Evolutionary conservation across 805 yeast species (phyloP).

Genomic region (Ogataea allantospora): DNA sequence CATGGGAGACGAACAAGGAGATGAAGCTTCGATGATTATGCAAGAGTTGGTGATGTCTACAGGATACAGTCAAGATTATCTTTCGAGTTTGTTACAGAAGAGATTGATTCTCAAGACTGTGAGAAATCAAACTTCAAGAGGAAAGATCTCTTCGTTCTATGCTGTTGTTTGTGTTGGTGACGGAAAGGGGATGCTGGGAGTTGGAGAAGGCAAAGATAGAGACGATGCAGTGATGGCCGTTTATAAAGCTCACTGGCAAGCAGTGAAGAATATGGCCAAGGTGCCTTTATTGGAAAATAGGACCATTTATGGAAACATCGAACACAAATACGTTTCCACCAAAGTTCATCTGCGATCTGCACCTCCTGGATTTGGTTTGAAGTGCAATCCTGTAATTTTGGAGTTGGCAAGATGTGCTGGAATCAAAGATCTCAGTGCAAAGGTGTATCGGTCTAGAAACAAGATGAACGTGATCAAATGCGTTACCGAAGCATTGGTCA

Average conservation of each 20-base stretch:
- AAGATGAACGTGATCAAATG: conserved; percentile 93
- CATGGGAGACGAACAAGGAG: conserved; percentile 22
- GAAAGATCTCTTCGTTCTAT: conserved; percentile 80
- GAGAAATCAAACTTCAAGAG: conserved; percentile 88
- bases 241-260: conserved; percentile 87
- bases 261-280: conserved; percentile 77
- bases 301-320: conserved; percentile 83
- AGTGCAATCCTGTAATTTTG: conserved; percentile 86
- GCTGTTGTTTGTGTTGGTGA: conserved; percentile 91
- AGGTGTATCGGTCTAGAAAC: conserved; percentile 89
- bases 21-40: conserved; percentile 24
- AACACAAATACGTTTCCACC: conserved; percentile 84
- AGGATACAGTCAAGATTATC: conserved; percentile 62
- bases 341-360: conserved; percentile 78
- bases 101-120: conserved; percentile 77
- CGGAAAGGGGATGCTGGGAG: conserved; percentile 87
- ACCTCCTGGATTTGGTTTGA: conserved; percentile 89
- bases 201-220: conserved; percentile 92
- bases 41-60: conserved; percentile 53
- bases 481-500: conserved; percentile 74
- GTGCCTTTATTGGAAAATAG: conserved; percentile 89
- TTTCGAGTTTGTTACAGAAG: conserved; percentile 58
- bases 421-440: conserved; percentile 88
- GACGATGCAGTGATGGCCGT: conserved; percentile 73
- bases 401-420: conserved; percentile 94